These are phyloP conservation scores for Sideroxylon spinosum DNA, from an alignment of 179 eudicot species.

Conservation along the genomic window DNA sequence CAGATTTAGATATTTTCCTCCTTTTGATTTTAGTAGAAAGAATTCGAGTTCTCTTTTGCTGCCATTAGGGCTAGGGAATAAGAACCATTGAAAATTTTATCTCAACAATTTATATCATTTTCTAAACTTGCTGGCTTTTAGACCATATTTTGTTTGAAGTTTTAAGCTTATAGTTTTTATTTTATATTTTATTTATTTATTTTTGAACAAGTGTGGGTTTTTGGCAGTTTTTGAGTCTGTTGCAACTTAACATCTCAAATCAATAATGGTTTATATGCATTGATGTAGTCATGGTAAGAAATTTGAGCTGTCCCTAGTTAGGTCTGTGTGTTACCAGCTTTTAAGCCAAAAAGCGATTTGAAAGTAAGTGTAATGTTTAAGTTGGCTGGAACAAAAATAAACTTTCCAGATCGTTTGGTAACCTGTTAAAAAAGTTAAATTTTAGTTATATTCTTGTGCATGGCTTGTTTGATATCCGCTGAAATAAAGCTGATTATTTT, in stretches of 20 bases:
- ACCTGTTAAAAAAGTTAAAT: too few species aligned
- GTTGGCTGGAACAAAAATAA: too few species aligned
- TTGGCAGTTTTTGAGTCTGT: neutral
- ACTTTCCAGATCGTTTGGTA: too few species aligned
- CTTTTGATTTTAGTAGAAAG: constrained; percentile 1
- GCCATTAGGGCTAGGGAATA: neutral
- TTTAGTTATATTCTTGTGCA: too few species aligned
- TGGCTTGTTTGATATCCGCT: too few species aligned
- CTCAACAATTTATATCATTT: neutral
- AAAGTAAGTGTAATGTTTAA: too few species aligned
- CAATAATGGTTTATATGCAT: neutral
- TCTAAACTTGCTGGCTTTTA: neutral
- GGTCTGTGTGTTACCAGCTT: neutral
- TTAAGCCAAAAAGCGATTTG: neutral
- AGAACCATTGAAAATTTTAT: neutral
- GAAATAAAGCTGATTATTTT: too few species aligned
- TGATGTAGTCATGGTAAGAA: neutral
- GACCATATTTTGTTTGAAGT: neutral
- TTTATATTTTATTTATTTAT: too few species aligned
- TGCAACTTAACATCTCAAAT: neutral
- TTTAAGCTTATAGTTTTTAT: neutral
- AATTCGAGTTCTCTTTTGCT: neutral
- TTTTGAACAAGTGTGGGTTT: too few species aligned
- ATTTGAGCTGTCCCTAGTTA: neutral
- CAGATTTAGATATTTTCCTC: neutral